phyloP scores from a whole-genome alignment of 306 rosid species.

The Gastrolobium bilobum region DNA sequence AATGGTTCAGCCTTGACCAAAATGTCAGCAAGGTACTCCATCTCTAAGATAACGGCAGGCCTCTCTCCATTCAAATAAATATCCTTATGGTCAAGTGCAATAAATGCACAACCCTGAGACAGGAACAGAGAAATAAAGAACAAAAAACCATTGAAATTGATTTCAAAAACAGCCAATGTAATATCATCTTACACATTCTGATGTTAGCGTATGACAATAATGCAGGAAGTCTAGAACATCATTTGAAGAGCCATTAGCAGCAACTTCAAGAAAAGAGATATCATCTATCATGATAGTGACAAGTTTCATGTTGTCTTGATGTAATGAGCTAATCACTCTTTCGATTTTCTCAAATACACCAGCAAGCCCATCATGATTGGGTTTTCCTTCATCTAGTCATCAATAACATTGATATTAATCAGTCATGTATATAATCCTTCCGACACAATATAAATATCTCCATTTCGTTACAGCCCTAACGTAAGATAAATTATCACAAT shows the following conservation, averaged over 20 bases:
- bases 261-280: slow-evolving; percentile 82
- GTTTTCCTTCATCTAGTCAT: slow-evolving; percentile 63
- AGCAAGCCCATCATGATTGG: slow-evolving; percentile 61
- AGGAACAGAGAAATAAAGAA: slow-evolving; percentile 46
- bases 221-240: slow-evolving; percentile 87
- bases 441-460: slow-evolving; percentile 26
- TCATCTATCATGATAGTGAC: slow-evolving; percentile 82
- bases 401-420: slow-evolving; percentile 39
- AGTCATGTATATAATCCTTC: slow-evolving; percentile 25
- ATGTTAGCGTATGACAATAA: slow-evolving; percentile 81
- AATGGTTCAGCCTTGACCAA: slow-evolving; percentile 83
- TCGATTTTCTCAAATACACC: slow-evolving; percentile 73
- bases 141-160: not conserved
- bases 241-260: slow-evolving; percentile 79
- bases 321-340: slow-evolving; percentile 57
- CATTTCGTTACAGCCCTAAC: not conserved
- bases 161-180: not conserved
- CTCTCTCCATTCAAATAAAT: slow-evolving; percentile 70
- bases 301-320: slow-evolving; percentile 59
- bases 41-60: slow-evolving; percentile 71
- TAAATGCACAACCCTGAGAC: slow-evolving; percentile 75
- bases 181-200: slow-evolving; percentile 73
- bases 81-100: slow-evolving; percentile 83
- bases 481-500: not conserved
- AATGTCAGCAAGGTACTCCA: slow-evolving; percentile 87